Evolutionary conservation across 2,329 filamentous ascomycete genomes (phyloP), one percentile per base, ranked within the genome.

Genomic region (Ceratocystis harringtonii): DNA sequence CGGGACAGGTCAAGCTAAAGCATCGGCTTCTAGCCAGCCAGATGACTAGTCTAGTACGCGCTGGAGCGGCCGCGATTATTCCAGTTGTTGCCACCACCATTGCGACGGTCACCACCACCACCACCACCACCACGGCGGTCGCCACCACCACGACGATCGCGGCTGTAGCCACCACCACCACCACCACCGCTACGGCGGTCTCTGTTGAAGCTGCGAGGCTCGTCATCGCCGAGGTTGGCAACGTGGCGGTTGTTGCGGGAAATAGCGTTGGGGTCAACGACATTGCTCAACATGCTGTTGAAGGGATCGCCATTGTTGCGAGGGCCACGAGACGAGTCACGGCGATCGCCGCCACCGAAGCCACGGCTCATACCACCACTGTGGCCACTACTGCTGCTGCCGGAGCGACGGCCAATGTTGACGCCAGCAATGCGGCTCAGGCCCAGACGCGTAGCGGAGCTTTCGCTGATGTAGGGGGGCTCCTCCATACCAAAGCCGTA

Each of bases 401-500:
- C 43, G 43, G 43, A 4, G 44, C 64, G 63, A 45, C 66, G 62
- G 25, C 66, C 55, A n/a, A 77, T 70, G 65, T 76, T 77, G 67
- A 82, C 50, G 64, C 72, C 73, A 0, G 43, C 57, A 3, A 72
- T 62, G 1, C 69, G 65, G 8, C 41, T 5, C 22, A 79, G 66
- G 32, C 75, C 74, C 62, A 74, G 69, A 43, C 75, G 74, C 3
- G 65, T 62, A 6, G 70, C 71, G 70, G 69, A 77, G 2, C 30
- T 60, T 7, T 45, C 5, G 1, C 52, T 74, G 28, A 73, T 73
- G 62, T 63, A 67, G 0, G 84, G 84, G 5, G 79, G 77, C 60
- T 78, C 67, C 0, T 72, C 63, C 77, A 80, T 78, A 50, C 82
- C 81, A 77, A 82, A 82, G 22, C 78, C 81, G 17, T 76, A 71